These are phyloP conservation scores for Astrocystis sublimbata DNA, from an alignment of 495 filamentous ascomycete genomes.

Conservation along the genomic window DNA sequence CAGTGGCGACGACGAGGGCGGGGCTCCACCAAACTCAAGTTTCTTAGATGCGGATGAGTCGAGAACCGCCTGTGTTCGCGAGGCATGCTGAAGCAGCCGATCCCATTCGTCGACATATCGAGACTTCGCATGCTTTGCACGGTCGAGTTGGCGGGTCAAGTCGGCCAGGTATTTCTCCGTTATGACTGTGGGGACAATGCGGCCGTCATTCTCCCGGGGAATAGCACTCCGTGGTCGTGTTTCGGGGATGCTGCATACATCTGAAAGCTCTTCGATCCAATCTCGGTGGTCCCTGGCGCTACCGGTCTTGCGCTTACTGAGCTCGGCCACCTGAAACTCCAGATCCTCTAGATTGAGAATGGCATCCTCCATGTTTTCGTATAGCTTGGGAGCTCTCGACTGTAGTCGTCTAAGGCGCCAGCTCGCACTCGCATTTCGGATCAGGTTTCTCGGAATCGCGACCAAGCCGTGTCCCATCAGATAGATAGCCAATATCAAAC, in stretches of 20 bases:
- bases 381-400: constrained; percentile 71
- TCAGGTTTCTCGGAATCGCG: constrained; percentile 78
- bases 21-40: constrained; percentile 67
- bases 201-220: constrained; percentile 38
- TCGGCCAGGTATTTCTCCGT: constrained; percentile 93
- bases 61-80: constrained; percentile 75
- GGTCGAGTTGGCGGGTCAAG: constrained; percentile 74
- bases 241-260: constrained; percentile 69
- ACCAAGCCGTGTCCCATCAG: constrained; percentile 97
- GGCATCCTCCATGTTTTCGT: constrained; percentile 87
- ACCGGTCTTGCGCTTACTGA: constrained; percentile 78
- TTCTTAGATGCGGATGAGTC: constrained; percentile 80
- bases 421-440: constrained; percentile 73
- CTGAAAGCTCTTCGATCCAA: constrained; percentile 90
- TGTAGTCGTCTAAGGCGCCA: constrained; percentile 73
- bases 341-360: constrained; percentile 76
- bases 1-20: constrained; percentile 55
- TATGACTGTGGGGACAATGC: constrained; percentile 72
- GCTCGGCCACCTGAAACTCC: constrained; percentile 73
- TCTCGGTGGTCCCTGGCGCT: constrained; percentile 81
- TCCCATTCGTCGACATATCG: constrained; percentile 88
- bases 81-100: constrained; percentile 67
- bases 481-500: constrained; percentile 85
- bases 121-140: constrained; percentile 77
- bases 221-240: constrained; percentile 52